phyloP scores from a whole-genome alignment of 202 grass and related monocot genomes.

The Hordeum pubiflorum region DNA sequence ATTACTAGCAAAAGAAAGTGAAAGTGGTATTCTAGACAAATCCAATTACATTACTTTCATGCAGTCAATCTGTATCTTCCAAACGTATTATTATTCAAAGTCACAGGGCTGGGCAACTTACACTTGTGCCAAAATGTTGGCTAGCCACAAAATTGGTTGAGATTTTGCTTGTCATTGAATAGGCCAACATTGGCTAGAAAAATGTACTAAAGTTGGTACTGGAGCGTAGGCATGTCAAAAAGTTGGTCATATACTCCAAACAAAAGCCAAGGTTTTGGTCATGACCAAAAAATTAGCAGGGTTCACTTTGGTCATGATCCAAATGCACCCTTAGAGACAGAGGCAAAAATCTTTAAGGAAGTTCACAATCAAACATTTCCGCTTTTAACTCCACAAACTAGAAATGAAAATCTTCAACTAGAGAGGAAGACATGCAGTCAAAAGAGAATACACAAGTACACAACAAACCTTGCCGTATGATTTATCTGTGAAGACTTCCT shows the following conservation, averaged over 20 bases:
- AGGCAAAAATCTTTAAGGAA: not conserved
- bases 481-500: conserved; percentile 92
- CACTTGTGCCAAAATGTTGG: not conserved
- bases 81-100: not conserved
- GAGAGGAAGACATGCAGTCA: conserved; percentile 11
- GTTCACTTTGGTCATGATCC: too few species aligned
- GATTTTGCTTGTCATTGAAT: too few species aligned
- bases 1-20: not conserved
- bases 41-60: not conserved
- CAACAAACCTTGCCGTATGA: conserved; percentile 75
- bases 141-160: too few species aligned
- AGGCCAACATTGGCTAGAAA: too few species aligned
- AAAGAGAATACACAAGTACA: not conserved
- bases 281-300: too few species aligned
- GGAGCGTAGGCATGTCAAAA: too few species aligned
- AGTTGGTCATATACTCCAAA: too few species aligned
- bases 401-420: conserved; percentile 5
- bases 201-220: too few species aligned
- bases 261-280: too few species aligned
- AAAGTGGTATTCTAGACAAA: not conserved
- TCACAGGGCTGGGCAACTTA: not conserved
- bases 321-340: not conserved
- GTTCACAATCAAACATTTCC: not conserved
- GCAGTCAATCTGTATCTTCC: not conserved
- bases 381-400: not conserved